A percentile compares a stretch with the other conserved stretches of the same genome.
Evolutionary conservation across 2,329 filamentous ascomycete species (phyloP).

Genomic region (Colletotrichum sp.): DNA sequence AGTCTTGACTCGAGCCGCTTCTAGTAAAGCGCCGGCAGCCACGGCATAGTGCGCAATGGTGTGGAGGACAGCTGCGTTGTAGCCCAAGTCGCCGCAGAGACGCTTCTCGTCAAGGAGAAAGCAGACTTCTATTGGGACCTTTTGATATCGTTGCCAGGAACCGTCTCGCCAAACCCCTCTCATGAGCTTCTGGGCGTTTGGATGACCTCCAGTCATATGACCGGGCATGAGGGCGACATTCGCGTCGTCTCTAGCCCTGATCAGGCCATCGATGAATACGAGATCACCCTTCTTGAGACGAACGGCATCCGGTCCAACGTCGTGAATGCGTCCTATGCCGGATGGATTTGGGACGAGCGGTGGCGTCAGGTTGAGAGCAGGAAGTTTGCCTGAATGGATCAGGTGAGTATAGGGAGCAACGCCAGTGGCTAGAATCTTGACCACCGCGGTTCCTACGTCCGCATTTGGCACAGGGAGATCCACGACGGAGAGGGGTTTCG

Average conservation of each 20-base stretch:
- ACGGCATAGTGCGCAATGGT: constrained; percentile 43
- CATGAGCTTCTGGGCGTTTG: constrained; percentile 27
- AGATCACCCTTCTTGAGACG: constrained; percentile 36
- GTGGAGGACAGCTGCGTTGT: constrained; percentile 42
- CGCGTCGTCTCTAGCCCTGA: constrained; percentile 35
- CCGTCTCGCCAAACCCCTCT: constrained; percentile 35
- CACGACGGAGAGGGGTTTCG: neutral
- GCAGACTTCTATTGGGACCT: constrained; percentile 38
- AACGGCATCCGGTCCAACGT: constrained; percentile 36
- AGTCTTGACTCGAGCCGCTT: constrained; percentile 43
- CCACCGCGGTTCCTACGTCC: constrained; percentile 20
- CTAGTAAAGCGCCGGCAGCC: constrained; percentile 47
- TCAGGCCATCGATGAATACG: constrained; percentile 34
- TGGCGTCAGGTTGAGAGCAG: constrained; percentile 26
- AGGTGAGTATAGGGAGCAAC: constrained; percentile 29
- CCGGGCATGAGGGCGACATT: constrained; percentile 31
- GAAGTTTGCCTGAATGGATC: neutral
- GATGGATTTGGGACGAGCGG: constrained; percentile 37
- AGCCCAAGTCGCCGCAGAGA: constrained; percentile 38
- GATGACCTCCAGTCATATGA: constrained; percentile 28
- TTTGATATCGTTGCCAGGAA: constrained; percentile 31
- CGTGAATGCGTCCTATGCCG: constrained; percentile 39
- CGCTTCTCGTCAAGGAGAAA: constrained; percentile 35
- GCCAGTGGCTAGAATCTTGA: constrained; percentile 26
- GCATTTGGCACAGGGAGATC: constrained; percentile 23